Conservation (phyloP, 2,329 filamentous ascomycete genomes). For the Cladosporium velox region DNA sequence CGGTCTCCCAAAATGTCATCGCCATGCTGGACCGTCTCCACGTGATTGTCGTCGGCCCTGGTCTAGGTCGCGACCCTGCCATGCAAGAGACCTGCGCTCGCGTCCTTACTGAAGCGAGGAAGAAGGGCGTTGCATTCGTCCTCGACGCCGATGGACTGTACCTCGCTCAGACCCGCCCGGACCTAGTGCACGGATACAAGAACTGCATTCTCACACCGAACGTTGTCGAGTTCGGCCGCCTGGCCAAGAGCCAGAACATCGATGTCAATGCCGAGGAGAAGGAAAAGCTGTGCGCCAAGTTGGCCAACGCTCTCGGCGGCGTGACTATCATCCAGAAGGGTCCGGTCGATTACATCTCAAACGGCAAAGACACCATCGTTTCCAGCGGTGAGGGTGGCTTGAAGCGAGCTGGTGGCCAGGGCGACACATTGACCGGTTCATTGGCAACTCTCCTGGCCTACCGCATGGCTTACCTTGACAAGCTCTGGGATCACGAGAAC, state of each 20-base stretch:
- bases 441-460: slow-evolving; percentile 88
- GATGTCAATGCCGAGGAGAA: slow-evolving; percentile 56
- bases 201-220: slow-evolving; percentile 92
- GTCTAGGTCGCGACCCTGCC: slow-evolving; percentile 81
- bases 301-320: slow-evolving; percentile 77
- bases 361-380: slow-evolving; percentile 72
- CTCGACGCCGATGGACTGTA: slow-evolving; percentile 88
- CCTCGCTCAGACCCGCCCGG: slow-evolving; percentile 73
- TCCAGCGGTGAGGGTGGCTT: slow-evolving; percentile 77
- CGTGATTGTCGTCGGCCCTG: slow-evolving; percentile 89
- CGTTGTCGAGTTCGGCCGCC: slow-evolving; percentile 82
- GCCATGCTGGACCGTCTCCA: slow-evolving; percentile 84
- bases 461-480: slow-evolving; percentile 81
- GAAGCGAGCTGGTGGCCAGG: slow-evolving; percentile 92
- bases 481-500: slow-evolving; percentile 68
- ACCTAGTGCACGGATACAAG: slow-evolving; percentile 75
- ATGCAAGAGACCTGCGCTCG: slow-evolving; percentile 85
- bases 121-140: slow-evolving; percentile 74
- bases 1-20: slow-evolving; percentile 69
- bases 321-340: slow-evolving; percentile 94
- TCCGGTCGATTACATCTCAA: slow-evolving; percentile 75
- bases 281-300: slow-evolving; percentile 63
- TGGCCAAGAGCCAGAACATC: slow-evolving; percentile 75
- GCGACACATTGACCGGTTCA: slow-evolving; percentile 88
- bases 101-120: slow-evolving; percentile 76